Evolutionary conservation across 1,284 basidiomycete genomes (phyloP).

Genomic region (Microbotryum saponariae): DNA sequence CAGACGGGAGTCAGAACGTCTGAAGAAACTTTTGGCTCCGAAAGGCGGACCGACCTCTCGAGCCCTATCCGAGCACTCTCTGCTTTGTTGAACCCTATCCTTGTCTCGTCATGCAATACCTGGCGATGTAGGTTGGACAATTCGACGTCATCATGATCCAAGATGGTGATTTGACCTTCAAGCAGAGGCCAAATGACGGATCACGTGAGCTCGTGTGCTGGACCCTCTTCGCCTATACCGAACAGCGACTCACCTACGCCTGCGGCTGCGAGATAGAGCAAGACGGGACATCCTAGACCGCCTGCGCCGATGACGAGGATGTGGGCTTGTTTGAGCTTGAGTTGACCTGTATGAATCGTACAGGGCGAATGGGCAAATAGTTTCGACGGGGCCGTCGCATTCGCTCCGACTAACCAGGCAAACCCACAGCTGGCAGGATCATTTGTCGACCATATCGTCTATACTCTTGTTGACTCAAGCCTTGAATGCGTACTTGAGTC

Average conservation of each 20-base stretch:
- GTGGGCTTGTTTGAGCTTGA: slow-evolving; percentile 64
- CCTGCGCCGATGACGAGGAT: slow-evolving; percentile 90
- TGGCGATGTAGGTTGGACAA: slow-evolving; percentile 90
- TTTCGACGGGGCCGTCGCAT: background rate
- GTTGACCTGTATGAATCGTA: slow-evolving; percentile 58
- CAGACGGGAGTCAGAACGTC: no score
- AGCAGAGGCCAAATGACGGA: background rate
- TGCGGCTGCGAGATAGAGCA: slow-evolving; percentile 86
- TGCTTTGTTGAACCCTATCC: slow-evolving; percentile 75
- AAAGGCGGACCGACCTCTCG: background rate
- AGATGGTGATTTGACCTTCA: slow-evolving; percentile 70
- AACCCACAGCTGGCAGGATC: slow-evolving; percentile 83
- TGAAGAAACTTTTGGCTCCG: no score
- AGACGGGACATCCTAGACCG: slow-evolving; percentile 87
- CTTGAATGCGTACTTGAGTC: slow-evolving; percentile 4
- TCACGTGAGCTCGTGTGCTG: background rate
- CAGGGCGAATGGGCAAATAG: background rate
- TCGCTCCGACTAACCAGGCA: slow-evolving; percentile 50
- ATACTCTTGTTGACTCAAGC: slow-evolving; percentile 57
- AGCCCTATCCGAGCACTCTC: slow-evolving; percentile 56
- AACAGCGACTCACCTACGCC: slow-evolving; percentile 63
- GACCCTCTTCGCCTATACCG: background rate
- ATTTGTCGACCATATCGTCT: slow-evolving; percentile 91
- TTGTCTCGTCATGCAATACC: slow-evolving; percentile 72
- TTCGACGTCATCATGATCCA: slow-evolving; percentile 88